Evolutionary conservation across 2,329 filamentous ascomycete genomes (phyloP).

Genomic region (Fusarium transvaalense): DNA sequence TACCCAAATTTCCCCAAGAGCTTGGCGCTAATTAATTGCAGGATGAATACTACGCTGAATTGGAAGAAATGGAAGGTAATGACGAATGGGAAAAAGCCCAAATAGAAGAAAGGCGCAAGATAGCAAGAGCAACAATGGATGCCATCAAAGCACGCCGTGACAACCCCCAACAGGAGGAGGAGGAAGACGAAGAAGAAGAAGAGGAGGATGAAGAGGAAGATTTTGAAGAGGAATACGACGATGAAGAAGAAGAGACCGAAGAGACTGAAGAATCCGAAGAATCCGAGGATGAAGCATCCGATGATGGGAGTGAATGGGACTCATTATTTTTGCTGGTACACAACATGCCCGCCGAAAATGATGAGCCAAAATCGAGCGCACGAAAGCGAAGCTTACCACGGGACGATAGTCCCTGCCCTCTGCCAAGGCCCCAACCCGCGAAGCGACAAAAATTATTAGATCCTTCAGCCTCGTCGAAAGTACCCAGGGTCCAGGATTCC

Average conservation of each 20-base stretch:
- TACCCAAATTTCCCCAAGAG: not conserved
- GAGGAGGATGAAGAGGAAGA: not conserved
- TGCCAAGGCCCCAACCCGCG: not conserved
- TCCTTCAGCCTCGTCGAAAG: not conserved
- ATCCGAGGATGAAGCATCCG: slow-evolving; percentile 13
- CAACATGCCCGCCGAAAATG: slow-evolving; percentile 21
- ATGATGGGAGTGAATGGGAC: slow-evolving; percentile 16
- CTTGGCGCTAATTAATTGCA: slow-evolving; percentile 25
- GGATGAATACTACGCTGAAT: slow-evolving; percentile 37
- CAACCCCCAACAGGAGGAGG: not conserved
- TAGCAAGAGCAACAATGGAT: not conserved
- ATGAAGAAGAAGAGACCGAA: slow-evolving; percentile 19
- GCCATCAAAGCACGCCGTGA: not conserved
- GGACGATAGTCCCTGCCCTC: slow-evolving; percentile 19
- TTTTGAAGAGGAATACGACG: slow-evolving; percentile 17
- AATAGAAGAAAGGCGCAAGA: not conserved
- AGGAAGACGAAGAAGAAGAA: not conserved
- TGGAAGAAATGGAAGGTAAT: slow-evolving; percentile 9
- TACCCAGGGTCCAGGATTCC: not conserved
- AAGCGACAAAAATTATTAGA: not conserved
- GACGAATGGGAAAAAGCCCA: not conserved
- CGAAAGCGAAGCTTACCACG: slow-evolving; percentile 32
- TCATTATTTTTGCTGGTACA: slow-evolving; percentile 19
- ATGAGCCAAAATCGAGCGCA: slow-evolving; percentile 9
- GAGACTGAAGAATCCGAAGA: slow-evolving; percentile 5